Conservation (phyloP, 2,329 filamentous ascomycete genomes). For the Pleomassaria siparia region DNA sequence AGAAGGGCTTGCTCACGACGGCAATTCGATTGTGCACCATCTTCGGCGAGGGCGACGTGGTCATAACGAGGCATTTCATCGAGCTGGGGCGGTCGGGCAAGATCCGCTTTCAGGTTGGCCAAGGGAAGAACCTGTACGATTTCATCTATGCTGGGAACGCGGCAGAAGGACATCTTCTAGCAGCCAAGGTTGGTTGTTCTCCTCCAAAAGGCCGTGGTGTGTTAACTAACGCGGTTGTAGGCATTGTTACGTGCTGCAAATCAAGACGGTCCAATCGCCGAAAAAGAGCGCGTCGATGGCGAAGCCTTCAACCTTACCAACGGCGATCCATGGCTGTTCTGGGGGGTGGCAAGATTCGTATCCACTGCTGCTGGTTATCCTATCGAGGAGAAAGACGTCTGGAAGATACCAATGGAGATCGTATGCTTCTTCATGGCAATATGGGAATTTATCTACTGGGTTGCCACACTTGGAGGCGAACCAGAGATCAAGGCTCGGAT, state of each 20-base stretch:
- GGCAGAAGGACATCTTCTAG: constrained; percentile 14
- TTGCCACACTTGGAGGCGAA: constrained; percentile 8
- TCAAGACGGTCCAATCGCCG: background rate
- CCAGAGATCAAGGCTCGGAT: constrained; percentile 6
- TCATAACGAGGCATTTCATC: constrained; percentile 6
- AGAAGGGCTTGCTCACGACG: constrained; percentile 9
- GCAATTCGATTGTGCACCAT: constrained; percentile 15
- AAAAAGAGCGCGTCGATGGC: constrained; percentile 7
- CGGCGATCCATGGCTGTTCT: constrained; percentile 13
- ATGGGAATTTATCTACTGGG: constrained; percentile 12
- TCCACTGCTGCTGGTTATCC: constrained; percentile 1
- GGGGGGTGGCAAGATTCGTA: constrained; percentile 7
- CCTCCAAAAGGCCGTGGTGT: background rate
- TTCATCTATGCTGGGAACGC: constrained; percentile 19
- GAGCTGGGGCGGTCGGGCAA: background rate
- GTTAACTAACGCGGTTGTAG: background rate
- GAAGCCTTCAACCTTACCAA: constrained; percentile 14
- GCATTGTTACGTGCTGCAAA: background rate
- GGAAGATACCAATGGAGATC: constrained; percentile 5
- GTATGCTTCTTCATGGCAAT: background rate
- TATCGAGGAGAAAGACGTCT: constrained; percentile 3
- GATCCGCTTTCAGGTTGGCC: constrained; percentile 6
- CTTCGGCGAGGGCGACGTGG: constrained; percentile 17
- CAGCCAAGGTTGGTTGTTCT: constrained; percentile 1
- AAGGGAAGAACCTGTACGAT: constrained; percentile 17